These are phyloP conservation scores for Rosa hybrid DNA, from an alignment of 331 rosid genomes.

Conservation along the genomic window DNA sequence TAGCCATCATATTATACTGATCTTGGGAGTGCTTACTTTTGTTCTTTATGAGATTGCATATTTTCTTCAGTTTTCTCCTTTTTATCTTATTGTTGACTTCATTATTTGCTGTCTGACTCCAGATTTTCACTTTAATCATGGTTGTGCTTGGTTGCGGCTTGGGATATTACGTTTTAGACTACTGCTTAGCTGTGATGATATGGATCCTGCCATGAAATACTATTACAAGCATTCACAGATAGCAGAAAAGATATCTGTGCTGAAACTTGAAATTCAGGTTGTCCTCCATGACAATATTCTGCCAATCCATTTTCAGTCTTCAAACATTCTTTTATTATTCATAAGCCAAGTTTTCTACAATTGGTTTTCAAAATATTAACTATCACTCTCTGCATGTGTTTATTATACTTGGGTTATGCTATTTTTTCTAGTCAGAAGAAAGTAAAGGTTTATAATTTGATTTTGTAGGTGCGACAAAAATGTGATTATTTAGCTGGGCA, in stretches of 20 bases:
- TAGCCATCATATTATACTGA: neutral
- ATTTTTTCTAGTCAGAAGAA: neutral
- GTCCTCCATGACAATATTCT: neutral
- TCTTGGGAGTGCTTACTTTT: neutral
- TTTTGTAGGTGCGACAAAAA: conserved; percentile 69
- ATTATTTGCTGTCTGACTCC: neutral
- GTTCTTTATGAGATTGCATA: neutral
- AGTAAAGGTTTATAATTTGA: conserved; percentile 11
- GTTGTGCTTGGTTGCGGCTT: conserved; percentile 71
- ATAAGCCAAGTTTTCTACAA: neutral
- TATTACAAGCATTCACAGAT: conserved; percentile 59
- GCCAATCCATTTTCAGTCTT: neutral
- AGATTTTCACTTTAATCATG: conserved; percentile 55
- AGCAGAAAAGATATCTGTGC: conserved; percentile 58
- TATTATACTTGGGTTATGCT: neutral
- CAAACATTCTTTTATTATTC: neutral
- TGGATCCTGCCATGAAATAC: conserved; percentile 88
- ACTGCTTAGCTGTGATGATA: conserved; percentile 64
- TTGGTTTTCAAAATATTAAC: neutral
- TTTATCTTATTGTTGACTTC: neutral
- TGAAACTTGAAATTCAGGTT: conserved; percentile 88
- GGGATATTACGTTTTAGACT: conserved; percentile 77
- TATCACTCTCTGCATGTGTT: neutral
- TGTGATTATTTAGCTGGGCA: conserved; percentile 69
- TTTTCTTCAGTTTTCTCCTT: neutral